A percentile compares a stretch with the other conserved stretches of the same genome.
These are phyloP conservation scores for Claviceps quebecensis DNA, from an alignment of 2,329 filamentous ascomycete genomes.

Conservation along the genomic window DNA sequence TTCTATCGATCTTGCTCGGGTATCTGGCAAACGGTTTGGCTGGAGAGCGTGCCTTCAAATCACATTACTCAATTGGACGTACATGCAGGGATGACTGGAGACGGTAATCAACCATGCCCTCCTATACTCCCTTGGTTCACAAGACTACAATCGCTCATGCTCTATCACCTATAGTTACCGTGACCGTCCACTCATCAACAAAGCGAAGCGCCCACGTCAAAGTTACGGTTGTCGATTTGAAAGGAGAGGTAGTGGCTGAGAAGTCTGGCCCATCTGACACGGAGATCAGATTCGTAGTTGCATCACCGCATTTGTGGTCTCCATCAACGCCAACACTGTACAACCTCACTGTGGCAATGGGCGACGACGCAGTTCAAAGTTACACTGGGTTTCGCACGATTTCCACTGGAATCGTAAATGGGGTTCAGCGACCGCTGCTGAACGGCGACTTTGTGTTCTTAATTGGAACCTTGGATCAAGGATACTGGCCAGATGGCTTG, in stretches of 20 bases:
- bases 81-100: conserved; percentile 39
- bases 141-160: not conserved
- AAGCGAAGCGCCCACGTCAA: conserved; percentile 20
- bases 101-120: conserved; percentile 19
- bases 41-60: conserved; percentile 45
- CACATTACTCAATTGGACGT: conserved; percentile 47
- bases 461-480: conserved; percentile 57
- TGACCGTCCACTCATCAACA: conserved; percentile 36
- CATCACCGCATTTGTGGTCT: conserved; percentile 47
- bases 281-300: conserved; percentile 40
- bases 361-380: conserved; percentile 40
- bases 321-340: conserved; percentile 50
- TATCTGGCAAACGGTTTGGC: conserved; percentile 63
- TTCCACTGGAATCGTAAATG: conserved; percentile 39
- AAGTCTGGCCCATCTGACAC: conserved; percentile 30
- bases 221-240: conserved; percentile 21
- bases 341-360: conserved; percentile 42
- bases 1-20: conserved; percentile 61
- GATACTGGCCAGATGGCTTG: conserved; percentile 57
- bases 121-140: not conserved
- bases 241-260: conserved; percentile 28
- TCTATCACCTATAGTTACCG: conserved; percentile 29
- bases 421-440: conserved; percentile 45
- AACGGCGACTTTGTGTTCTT: conserved; percentile 57
- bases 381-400: conserved; percentile 59